A percentile compares a stretch with the other conserved stretches of the same genome.
Conservation (phyloP, 2,329 filamentous ascomycete species). For the Sclerotinia minor region DNA sequence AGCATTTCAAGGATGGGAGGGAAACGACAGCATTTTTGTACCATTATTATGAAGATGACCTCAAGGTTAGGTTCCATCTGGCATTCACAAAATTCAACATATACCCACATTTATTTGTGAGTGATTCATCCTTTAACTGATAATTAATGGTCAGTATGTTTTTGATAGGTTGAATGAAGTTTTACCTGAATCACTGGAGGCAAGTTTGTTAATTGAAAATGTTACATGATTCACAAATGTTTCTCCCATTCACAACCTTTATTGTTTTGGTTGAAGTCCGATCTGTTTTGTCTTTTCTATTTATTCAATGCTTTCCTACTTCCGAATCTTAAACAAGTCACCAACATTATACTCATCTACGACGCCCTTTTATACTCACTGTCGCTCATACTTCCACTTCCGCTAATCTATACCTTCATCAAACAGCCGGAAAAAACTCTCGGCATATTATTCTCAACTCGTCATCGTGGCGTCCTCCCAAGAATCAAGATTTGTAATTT, state of each 20-base stretch:
- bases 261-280: not conserved
- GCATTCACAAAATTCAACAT: not conserved
- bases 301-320: not conserved
- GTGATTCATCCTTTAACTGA: not conserved
- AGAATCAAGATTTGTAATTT: constrained; percentile 23
- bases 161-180: too few relatives aligned
- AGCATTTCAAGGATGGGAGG: constrained; percentile 3
- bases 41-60: constrained; percentile 1
- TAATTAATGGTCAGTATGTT: not conserved
- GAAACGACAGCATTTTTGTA: constrained; percentile 25
- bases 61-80: constrained; percentile 10
- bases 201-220: not conserved
- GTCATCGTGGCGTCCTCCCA: constrained; percentile 32
- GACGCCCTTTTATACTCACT: not conserved
- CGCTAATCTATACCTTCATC: not conserved
- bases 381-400: not conserved
- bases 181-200: not conserved
- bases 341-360: not conserved
- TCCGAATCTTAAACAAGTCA: not conserved
- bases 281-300: not conserved
- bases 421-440: not conserved
- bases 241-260: constrained; percentile 7
- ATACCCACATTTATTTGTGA: not conserved
- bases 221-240: constrained; percentile 11
- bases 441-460: not conserved